A percentile compares a stretch with the other conserved stretches of the same genome.
Evolutionary conservation across 2,329 filamentous ascomycete species (phyloP).

Genomic region (Sordariomycetes sp.): DNA sequence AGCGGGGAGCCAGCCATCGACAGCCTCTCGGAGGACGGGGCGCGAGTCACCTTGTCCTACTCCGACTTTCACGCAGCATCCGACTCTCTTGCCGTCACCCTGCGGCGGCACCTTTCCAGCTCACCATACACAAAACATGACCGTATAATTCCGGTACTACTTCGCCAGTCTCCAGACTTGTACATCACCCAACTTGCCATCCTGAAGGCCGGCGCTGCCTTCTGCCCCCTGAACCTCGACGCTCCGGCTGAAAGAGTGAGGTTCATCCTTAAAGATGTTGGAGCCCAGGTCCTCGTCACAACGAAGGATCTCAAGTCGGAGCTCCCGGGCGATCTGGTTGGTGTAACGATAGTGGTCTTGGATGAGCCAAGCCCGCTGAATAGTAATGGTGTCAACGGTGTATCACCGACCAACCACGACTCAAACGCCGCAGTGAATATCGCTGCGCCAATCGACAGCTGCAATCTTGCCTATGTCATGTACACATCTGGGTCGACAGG

Average conservation of each 20-base stretch:
- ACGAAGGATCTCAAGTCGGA: constrained; percentile 28
- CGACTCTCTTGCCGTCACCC: constrained; percentile 32
- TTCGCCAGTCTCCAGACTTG: constrained; percentile 64
- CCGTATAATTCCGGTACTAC: constrained; percentile 56
- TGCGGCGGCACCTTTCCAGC: constrained; percentile 7
- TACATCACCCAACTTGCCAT: constrained; percentile 69
- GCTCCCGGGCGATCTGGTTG: constrained; percentile 4
- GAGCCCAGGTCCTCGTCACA: constrained; percentile 55
- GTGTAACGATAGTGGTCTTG: constrained; percentile 21
- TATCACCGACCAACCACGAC: background rate
- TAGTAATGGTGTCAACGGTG: background rate
- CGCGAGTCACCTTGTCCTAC: constrained; percentile 42
- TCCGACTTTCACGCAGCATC: constrained; percentile 44
- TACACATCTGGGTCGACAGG: constrained; percentile 90
- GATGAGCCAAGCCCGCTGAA: constrained; percentile 10
- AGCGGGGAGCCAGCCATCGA: constrained; percentile 43
- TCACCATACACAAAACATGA: background rate
- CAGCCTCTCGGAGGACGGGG: constrained; percentile 37
- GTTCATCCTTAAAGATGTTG: constrained; percentile 71
- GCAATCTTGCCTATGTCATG: constrained; percentile 66
- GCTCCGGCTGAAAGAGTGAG: constrained; percentile 61
- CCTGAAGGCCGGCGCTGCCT: constrained; percentile 70
- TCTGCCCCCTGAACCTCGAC: constrained; percentile 74
- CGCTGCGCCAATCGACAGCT: background rate
- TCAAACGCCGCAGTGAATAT: constrained; percentile 1